phyloP scores from a whole-genome alignment of 768 basidiomycete species.

The Tricholoma hemisulphureum region DNA sequence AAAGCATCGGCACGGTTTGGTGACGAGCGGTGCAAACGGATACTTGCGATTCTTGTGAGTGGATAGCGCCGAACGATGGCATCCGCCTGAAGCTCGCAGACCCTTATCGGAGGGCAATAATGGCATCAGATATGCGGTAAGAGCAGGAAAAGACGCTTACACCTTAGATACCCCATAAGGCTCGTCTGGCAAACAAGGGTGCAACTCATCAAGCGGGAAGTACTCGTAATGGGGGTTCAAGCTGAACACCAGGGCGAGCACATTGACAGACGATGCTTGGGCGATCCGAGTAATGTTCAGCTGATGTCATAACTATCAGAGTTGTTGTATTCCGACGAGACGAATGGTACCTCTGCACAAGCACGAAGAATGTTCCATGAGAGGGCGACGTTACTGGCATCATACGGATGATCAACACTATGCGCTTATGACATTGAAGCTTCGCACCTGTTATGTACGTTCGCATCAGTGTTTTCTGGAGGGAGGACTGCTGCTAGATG shows the following conservation, averaged over 20 bases:
- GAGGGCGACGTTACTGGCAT: slow-evolving; percentile 58
- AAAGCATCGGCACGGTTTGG: slow-evolving; percentile 36
- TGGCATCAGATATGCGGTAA: slow-evolving; percentile 3
- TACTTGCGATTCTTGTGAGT: slow-evolving; percentile 60
- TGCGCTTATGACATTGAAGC: neutral
- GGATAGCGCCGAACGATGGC: slow-evolving; percentile 61
- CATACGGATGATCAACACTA: neutral
- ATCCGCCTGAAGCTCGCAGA: slow-evolving; percentile 70
- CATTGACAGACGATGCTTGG: slow-evolving; percentile 66
- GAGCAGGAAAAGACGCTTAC: slow-evolving; percentile 30
- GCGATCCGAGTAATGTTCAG: slow-evolving; percentile 60
- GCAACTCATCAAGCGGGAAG: slow-evolving; percentile 66
- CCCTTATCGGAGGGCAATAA: slow-evolving; percentile 31
- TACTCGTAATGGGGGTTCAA: slow-evolving; percentile 46
- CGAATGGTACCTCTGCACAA: slow-evolving; percentile 56
- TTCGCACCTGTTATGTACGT: slow-evolving; percentile 55
- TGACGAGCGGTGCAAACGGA: slow-evolving; percentile 59
- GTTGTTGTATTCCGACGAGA: neutral
- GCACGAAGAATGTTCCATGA: slow-evolving; percentile 74
- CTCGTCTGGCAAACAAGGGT: slow-evolving; percentile 63
- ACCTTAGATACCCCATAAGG: slow-evolving; percentile 70
- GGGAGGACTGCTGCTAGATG: slow-evolving; percentile 49
- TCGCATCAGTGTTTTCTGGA: slow-evolving; percentile 53
- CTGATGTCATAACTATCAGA: slow-evolving; percentile 23
- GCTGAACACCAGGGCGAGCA: slow-evolving; percentile 51